Evolutionary conservation across 768 basidiomycete genomes (phyloP).

Genomic region (Cystobasidiopsis lactophilus): DNA sequence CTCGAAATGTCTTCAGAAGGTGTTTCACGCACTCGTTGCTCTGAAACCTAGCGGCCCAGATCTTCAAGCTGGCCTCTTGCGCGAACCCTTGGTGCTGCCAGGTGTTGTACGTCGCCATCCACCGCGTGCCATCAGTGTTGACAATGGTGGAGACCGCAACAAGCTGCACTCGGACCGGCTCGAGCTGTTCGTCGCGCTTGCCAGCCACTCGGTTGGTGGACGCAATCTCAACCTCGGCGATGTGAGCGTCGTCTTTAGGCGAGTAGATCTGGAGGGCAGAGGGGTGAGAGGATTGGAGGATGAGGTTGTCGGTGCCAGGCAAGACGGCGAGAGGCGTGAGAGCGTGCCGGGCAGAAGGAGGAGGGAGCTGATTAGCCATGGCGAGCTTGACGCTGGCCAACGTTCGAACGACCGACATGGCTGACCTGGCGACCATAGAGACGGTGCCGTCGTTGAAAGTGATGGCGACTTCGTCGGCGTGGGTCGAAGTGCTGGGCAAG

Average conservation of each 20-base stretch:
- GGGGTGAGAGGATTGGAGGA: slow-evolving; percentile 81
- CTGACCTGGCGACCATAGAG: slow-evolving; percentile 47
- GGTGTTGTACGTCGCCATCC: slow-evolving; percentile 79
- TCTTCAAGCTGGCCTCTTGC: slow-evolving; percentile 56
- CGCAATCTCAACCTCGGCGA: slow-evolving; percentile 75
- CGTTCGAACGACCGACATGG: slow-evolving; percentile 46
- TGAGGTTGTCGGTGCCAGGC: slow-evolving; percentile 43
- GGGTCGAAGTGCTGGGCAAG: slow-evolving; percentile 23
- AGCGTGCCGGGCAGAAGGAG: slow-evolving; percentile 5
- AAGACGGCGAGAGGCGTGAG: slow-evolving; percentile 54
- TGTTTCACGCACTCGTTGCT: slow-evolving; percentile 38
- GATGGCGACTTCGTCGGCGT: slow-evolving; percentile 68
- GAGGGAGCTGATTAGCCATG: slow-evolving; percentile 24
- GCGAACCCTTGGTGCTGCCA: slow-evolving; percentile 45
- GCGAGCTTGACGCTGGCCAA: slow-evolving; percentile 61
- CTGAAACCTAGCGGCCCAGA: slow-evolving; percentile 58
- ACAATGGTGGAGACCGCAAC: slow-evolving; percentile 34
- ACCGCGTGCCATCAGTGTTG: slow-evolving; percentile 30
- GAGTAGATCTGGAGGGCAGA: slow-evolving; percentile 86
- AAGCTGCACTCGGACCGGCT: slow-evolving; percentile 51
- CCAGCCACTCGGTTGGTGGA: slow-evolving; percentile 78
- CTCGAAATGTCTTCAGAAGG: neutral
- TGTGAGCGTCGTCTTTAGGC: slow-evolving; percentile 41
- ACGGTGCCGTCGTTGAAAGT: slow-evolving; percentile 62
- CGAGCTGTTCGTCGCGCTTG: slow-evolving; percentile 47